Conservation (phyloP, 176 grass and related monocot species). For the Eleusine indica region DNA sequence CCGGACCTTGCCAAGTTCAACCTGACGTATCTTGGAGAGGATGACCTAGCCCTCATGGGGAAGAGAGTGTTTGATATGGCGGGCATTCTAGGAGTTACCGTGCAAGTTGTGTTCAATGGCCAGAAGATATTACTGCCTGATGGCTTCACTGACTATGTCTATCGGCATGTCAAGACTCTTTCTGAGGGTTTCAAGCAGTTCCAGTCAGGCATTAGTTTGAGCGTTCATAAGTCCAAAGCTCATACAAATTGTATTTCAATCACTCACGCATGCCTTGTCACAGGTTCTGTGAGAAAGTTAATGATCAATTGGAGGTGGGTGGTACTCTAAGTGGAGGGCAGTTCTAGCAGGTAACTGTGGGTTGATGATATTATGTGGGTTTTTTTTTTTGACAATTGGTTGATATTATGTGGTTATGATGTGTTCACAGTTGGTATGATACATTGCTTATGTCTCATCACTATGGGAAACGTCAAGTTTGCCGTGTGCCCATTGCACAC, state of each 20-base stretch:
- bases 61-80: conserved; percentile 89
- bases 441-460: background rate
- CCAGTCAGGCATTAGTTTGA: background rate
- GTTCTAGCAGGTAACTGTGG: conserved; percentile 70
- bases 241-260: no score
- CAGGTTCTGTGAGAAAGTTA: conserved; percentile 57
- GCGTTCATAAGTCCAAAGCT: background rate
- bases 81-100: conserved; percentile 69
- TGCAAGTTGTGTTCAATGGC: conserved; percentile 81
- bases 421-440: background rate
- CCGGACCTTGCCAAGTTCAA: conserved; percentile 89
- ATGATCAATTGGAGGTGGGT: conserved; percentile 89
- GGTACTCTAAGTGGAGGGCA: conserved; percentile 76
- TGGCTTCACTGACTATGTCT: conserved; percentile 63
- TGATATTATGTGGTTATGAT: background rate
- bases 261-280: conserved; percentile 9
- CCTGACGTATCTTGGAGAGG: conserved; percentile 71
- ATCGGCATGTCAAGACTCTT: conserved; percentile 40
- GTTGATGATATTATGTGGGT: no score
- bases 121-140: conserved; percentile 47
- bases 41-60: conserved; percentile 82
- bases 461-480: no score
- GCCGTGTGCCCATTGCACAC: no score
- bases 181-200: background rate
- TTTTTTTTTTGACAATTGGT: no score